These are phyloP conservation scores for Raddia guianensis DNA, from an alignment of 176 grass and related monocot species.

Conservation along the genomic window DNA sequence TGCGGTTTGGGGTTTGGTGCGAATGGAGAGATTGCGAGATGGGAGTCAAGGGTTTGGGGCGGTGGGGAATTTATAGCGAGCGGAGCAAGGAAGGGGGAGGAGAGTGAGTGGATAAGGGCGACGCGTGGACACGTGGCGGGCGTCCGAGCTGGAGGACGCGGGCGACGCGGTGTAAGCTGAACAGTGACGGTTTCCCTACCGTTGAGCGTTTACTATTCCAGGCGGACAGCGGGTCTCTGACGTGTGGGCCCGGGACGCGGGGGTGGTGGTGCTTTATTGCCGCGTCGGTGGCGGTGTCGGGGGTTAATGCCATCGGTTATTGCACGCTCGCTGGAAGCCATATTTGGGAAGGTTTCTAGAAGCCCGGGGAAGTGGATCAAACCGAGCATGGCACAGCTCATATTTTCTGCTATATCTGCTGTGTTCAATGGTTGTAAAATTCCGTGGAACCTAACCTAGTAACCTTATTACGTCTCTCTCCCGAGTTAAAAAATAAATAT, in stretches of 20 bases:
- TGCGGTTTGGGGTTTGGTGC: not conserved
- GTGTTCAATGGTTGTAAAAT: too few relatives aligned
- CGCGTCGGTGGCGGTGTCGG: not conserved
- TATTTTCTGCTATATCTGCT: too few relatives aligned
- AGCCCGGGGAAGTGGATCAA: too few relatives aligned
- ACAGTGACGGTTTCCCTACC: not conserved
- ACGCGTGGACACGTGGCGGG: constrained; percentile 33
- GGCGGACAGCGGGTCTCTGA: not conserved
- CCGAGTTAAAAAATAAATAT: too few relatives aligned
- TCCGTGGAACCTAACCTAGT: too few relatives aligned
- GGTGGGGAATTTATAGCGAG: constrained; percentile 39
- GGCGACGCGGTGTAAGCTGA: constrained; percentile 17
- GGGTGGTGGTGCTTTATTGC: constrained; percentile 4
- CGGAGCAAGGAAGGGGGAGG: not conserved
- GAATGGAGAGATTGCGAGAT: too few relatives aligned
- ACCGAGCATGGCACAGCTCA: too few relatives aligned
- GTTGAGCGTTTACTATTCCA: not conserved
- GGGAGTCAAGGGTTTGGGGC: not conserved
- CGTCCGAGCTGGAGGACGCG: not conserved
- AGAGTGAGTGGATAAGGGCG: constrained; percentile 33
- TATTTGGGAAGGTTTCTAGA: not conserved
- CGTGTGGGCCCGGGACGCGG: not conserved
- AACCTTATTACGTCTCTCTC: too few relatives aligned
- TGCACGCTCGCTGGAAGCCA: not conserved
- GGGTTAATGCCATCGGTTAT: not conserved